Base-by-base conservation (phyloP, 768 basidiomycete genomes). In the Piloderma croceum region DNA sequence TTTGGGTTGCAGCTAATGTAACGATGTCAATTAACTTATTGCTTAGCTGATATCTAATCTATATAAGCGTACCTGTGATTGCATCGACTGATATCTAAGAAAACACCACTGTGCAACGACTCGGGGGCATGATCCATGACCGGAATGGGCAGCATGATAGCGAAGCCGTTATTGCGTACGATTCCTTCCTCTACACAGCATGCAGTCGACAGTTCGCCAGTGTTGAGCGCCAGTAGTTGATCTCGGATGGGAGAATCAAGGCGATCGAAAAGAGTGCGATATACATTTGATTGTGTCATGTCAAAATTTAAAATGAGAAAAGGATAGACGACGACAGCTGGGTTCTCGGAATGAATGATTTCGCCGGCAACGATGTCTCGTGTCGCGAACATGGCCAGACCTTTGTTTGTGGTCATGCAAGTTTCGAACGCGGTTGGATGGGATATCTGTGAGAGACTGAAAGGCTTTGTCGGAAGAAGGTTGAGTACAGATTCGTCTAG, bases 311-410 rank as follows among this genome's bases (percentile, higher is more conserved):
- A 15, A 9, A 29, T 29, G 9, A 29, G 15, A 29, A 15, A 29
- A 7, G 64, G 53, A 20, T 47, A 40, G 18, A 62, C 58, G 31
- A 72, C 60, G 29, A 71, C 47, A n/a, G n/a, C n/a, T 18, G 71
- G 71, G 33, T 69, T 68, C 41, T 72, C 64, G 2, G 51, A 46
- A 11, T 57, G 18, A 20, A 65, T 55, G 22, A 49, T 31, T 17
- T 52, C 54, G 18, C 58, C 53, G 11, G 41, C 37, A 3, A 49
- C 45, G 19, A 63, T 47, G 3, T 44, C 23, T 15, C 39, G 41
- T 13, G 24, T 34, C 1, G 62, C 57, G 32, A 64, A 60, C 46
- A 63, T 49, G 3, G 60, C 63, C 15, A 49, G 24, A 5, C 57
- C 60, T 35, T 52, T 55, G 7, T 41, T 46, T 4, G 37, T 41